These are phyloP conservation scores for Quercus ilex DNA, from an alignment of 306 rosid genomes.

Conservation along the genomic window DNA sequence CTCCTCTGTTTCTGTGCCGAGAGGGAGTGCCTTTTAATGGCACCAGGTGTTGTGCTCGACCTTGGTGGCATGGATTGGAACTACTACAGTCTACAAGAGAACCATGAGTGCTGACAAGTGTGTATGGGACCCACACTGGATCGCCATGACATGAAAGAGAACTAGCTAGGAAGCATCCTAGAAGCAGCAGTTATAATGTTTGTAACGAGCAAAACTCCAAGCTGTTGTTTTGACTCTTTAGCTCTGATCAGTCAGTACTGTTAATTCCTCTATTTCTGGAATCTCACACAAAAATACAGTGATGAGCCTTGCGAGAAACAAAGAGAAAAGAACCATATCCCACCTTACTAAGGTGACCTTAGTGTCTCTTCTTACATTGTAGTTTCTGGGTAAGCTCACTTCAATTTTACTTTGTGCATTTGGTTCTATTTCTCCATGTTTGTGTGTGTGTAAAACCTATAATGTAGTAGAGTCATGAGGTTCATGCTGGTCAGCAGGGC, in stretches of 20 bases:
- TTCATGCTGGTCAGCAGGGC: background rate
- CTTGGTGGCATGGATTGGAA: background rate
- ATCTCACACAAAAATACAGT: background rate
- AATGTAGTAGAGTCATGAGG: background rate
- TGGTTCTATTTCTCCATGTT: background rate
- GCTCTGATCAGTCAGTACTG: background rate
- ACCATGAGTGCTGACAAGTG: background rate
- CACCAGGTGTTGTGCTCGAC: background rate
- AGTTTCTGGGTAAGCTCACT: background rate
- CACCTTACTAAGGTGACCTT: background rate
- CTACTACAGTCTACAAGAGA: background rate
- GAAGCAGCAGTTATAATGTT: conserved; percentile 18
- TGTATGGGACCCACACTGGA: background rate
- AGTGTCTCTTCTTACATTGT: background rate
- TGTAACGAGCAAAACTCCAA: background rate
- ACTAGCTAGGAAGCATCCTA: conserved; percentile 29
- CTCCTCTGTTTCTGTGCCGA: no score
- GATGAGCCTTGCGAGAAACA: background rate
- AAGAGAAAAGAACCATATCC: background rate
- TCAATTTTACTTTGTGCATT: background rate
- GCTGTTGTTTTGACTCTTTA: background rate
- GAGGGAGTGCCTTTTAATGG: no score
- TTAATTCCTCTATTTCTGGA: background rate
- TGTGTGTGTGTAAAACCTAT: background rate
- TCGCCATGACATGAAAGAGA: background rate